Evolutionary conservation across 768 basidiomycete species (phyloP).

Genomic region (Lepiota brunneoincarnata): DNA sequence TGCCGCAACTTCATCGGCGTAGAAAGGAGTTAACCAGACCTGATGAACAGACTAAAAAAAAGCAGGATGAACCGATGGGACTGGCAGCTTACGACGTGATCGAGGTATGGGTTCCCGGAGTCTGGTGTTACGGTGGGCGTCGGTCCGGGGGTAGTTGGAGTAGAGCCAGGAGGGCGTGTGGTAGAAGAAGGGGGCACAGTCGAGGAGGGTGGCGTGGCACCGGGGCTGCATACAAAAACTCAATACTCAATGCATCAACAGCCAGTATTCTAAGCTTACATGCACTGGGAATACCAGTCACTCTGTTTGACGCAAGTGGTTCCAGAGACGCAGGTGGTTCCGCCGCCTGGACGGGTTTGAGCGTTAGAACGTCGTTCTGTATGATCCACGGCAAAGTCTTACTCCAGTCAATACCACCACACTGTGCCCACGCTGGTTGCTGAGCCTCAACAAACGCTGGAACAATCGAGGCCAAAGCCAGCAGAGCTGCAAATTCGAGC

Average conservation of each 20-base stretch:
- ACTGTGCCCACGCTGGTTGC: conserved; percentile 45
- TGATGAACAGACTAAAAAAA: conserved; percentile 17
- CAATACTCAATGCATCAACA: not conserved
- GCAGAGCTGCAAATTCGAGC: conserved; percentile 45
- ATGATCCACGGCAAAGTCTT: conserved; percentile 23
- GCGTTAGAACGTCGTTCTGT: conserved; percentile 5
- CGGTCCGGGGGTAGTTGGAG: conserved; percentile 21
- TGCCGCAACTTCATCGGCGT: conserved; percentile 49
- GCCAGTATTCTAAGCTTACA: conserved; percentile 24
- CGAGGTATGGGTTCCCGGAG: conserved; percentile 52
- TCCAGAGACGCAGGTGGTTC: conserved; percentile 38
- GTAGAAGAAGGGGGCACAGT: conserved; percentile 19
- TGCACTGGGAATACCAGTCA: conserved; percentile 40
- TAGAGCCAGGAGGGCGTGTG: conserved; percentile 19
- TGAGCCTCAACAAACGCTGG: conserved; percentile 44
- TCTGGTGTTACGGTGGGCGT: conserved; percentile 32
- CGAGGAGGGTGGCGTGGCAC: conserved; percentile 16
- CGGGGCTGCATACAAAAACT: conserved; percentile 16
- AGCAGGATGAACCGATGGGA: not conserved
- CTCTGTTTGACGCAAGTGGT: conserved; percentile 30
- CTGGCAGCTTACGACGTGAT: conserved; percentile 35
- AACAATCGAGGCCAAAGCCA: conserved; percentile 12
- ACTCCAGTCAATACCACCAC: conserved; percentile 53
- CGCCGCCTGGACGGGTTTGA: conserved; percentile 26
- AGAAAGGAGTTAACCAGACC: conserved; percentile 55